Conservation (phyloP, 192 early-diverging fungal species). For the Lunasporangiospora selenospora region DNA sequence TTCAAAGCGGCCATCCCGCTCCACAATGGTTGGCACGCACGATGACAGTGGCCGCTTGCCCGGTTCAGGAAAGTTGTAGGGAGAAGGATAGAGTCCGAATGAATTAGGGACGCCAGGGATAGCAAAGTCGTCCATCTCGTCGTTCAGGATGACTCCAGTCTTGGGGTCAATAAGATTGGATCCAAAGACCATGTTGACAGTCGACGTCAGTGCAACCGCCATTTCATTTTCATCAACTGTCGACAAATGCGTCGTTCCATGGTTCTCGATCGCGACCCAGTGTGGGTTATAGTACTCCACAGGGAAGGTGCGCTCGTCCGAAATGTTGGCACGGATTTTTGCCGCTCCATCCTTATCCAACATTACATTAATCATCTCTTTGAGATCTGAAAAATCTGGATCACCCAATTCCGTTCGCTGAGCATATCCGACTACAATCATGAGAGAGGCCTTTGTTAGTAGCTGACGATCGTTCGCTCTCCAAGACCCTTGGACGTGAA, state of each 20-base stretch:
- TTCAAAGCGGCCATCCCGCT: constrained; percentile 70
- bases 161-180: constrained; percentile 83
- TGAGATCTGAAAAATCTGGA: constrained; percentile 71
- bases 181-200: constrained; percentile 91
- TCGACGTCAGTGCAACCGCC: constrained; percentile 89
- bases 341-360: constrained; percentile 73
- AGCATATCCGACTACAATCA: constrained; percentile 69
- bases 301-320: constrained; percentile 71
- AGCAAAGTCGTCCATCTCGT: constrained; percentile 97
- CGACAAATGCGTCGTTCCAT: constrained; percentile 94
- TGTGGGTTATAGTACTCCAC: constrained; percentile 80
- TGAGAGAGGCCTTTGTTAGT: too few species aligned
- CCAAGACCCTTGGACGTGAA: too few species aligned
- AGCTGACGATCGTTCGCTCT: too few species aligned
- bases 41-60: constrained; percentile 86
- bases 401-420: constrained; percentile 85
- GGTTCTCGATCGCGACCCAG: constrained; percentile 78
- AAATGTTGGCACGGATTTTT: constrained; percentile 72
- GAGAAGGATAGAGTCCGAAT: constrained; percentile 84
- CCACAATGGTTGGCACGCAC: constrained; percentile 68
- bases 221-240: constrained; percentile 73
- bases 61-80: constrained; percentile 85
- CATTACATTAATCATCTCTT: constrained; percentile 64
- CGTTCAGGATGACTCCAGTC: constrained; percentile 92
- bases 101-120: constrained; percentile 73